Conservation (phyloP, 192 early-diverging fungal genomes). For the Helicostylum pulchrum region DNA sequence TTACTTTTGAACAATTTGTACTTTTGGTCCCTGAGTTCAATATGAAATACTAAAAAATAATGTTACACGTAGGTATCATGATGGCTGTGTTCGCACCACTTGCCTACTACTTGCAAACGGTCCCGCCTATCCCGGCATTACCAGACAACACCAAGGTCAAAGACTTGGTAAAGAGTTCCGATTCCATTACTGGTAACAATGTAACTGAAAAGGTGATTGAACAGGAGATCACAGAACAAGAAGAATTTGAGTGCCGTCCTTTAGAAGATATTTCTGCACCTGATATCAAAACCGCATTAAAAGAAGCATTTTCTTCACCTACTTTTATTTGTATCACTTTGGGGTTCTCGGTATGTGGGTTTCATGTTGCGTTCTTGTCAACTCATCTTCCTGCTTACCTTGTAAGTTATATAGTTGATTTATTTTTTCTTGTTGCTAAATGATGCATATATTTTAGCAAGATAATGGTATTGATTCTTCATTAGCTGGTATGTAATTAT, state of each 20-base stretch:
- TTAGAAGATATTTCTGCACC: background rate
- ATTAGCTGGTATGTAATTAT: constrained; percentile 14
- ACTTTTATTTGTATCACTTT: constrained; percentile 27
- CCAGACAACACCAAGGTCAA: too few relatives aligned
- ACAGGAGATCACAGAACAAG: too few relatives aligned
- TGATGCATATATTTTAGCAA: constrained; percentile 6
- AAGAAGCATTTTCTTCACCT: constrained; percentile 24
- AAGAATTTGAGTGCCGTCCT: too few relatives aligned
- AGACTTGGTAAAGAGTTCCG: too few relatives aligned
- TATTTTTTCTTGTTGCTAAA: too few relatives aligned
- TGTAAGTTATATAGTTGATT: background rate
- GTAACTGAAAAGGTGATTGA: background rate
- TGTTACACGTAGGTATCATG: background rate
- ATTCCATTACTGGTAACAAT: too few relatives aligned
- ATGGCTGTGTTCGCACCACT: constrained; percentile 2
- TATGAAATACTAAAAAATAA: too few relatives aligned
- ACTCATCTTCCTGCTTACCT: constrained; percentile 35
- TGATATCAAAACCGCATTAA: constrained; percentile 15
- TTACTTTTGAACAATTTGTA: too few relatives aligned
- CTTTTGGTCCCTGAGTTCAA: too few relatives aligned
- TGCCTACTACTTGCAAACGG: constrained; percentile 19
- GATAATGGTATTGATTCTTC: constrained; percentile 22
- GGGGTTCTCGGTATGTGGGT: constrained; percentile 35
- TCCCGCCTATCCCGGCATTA: background rate
- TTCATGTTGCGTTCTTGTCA: constrained; percentile 34